Evolutionary conservation across 2,329 filamentous ascomycete species (phyloP).

Genomic region (Paramyrothecium roridum): DNA sequence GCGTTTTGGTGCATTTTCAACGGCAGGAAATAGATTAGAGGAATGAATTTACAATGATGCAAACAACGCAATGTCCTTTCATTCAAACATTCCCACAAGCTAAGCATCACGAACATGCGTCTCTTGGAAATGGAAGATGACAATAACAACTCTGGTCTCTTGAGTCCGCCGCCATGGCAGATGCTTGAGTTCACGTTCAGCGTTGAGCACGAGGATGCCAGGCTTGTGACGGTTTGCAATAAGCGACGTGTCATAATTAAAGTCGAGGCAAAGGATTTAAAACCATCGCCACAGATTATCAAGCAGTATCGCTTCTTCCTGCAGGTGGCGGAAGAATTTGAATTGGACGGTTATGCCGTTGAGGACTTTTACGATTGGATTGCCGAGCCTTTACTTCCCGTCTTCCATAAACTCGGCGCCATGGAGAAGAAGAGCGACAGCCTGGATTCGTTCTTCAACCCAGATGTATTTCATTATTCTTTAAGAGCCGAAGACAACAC

Average conservation of each 20-base stretch:
- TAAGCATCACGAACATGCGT: no score
- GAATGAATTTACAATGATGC: no score
- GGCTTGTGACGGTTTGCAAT: constrained; percentile 13
- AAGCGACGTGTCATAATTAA: constrained; percentile 10
- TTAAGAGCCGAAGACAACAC: constrained; percentile 6
- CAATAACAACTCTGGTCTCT: neutral
- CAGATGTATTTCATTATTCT: constrained; percentile 9
- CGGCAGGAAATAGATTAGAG: no score
- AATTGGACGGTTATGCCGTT: constrained; percentile 14
- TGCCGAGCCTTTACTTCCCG: constrained; percentile 10
- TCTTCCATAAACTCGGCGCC: constrained; percentile 3
- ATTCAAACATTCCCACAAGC: no score
- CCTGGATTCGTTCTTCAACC: constrained; percentile 9
- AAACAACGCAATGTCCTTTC: no score
- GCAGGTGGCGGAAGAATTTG: constrained; percentile 13
- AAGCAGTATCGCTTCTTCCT: constrained; percentile 17
- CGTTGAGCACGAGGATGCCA: constrained; percentile 8
- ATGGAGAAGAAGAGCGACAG: neutral
- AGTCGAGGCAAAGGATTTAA: constrained; percentile 13
- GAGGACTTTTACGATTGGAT: constrained; percentile 20
- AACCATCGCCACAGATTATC: constrained; percentile 9
- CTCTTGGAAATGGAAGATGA: no score
- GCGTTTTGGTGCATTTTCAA: no score
- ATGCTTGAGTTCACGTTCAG: constrained; percentile 11
- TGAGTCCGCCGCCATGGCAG: constrained; percentile 1